Evolutionary conservation across 1,139 yeast genomes (phyloP).

Genomic region (Meyerozyma smithsonii): DNA sequence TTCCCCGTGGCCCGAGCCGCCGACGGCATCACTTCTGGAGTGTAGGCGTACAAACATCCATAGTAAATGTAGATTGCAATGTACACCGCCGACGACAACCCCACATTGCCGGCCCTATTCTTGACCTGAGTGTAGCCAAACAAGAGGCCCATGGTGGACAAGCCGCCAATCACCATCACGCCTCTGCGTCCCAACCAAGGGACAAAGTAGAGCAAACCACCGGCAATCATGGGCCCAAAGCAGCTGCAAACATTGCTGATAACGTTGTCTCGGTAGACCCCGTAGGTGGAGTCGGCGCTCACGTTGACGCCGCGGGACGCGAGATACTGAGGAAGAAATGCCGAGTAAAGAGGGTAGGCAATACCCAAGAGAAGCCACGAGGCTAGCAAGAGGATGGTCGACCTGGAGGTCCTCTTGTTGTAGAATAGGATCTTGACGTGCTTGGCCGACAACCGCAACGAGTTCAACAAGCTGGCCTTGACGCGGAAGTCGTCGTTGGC

Average conservation of each 20-base stretch:
- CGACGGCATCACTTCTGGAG: conserved; percentile 34
- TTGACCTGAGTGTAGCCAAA: conserved; percentile 31
- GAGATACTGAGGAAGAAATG: conserved; percentile 34
- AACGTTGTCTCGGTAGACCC: conserved; percentile 29
- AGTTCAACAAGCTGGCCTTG: conserved; percentile 8
- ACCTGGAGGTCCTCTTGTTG: conserved; percentile 21
- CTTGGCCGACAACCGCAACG: conserved; percentile 14
- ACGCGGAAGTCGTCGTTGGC: conserved; percentile 13
- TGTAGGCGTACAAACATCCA: conserved; percentile 28
- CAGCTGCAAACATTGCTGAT: conserved; percentile 25
- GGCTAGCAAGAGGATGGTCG: conserved; percentile 25
- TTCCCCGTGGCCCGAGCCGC: conserved; percentile 33
- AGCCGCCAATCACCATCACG: conserved; percentile 29
- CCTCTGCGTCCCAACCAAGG: conserved; percentile 31
- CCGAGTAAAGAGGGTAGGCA: conserved; percentile 35
- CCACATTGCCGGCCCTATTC: conserved; percentile 25
- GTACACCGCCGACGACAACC: conserved; percentile 25
- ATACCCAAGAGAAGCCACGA: conserved; percentile 38
- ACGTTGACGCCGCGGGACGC: conserved; percentile 37
- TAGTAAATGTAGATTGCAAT: conserved; percentile 28
- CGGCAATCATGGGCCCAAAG: conserved; percentile 32
- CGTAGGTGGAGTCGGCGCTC: conserved; percentile 20
- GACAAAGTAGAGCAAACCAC: conserved; percentile 19
- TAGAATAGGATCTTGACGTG: conserved; percentile 35
- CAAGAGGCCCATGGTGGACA: conserved; percentile 28